Conservation (phyloP, 805 yeast genomes). For the Candida alai region DNA sequence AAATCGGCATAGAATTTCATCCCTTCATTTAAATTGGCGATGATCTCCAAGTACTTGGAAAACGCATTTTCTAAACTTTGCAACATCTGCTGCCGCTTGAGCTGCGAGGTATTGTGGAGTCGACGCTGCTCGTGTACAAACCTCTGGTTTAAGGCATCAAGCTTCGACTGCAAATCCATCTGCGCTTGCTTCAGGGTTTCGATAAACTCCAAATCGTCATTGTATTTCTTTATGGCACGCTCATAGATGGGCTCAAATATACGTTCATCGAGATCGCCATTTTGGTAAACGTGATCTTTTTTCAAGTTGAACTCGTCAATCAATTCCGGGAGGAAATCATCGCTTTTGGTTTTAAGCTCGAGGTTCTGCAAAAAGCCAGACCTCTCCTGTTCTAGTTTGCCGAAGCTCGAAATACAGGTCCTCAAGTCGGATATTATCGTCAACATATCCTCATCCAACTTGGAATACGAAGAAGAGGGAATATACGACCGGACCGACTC, state of each 20-base stretch:
- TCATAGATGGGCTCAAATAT: constrained; percentile 37
- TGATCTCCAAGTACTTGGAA: constrained; percentile 51
- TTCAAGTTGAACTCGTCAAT: constrained; percentile 41
- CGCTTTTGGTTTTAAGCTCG: constrained; percentile 42
- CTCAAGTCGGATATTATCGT: constrained; percentile 33
- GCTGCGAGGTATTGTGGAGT: constrained; percentile 19
- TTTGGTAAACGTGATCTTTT: constrained; percentile 12
- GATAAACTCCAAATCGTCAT: constrained; percentile 46
- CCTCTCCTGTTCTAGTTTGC: constrained; percentile 33
- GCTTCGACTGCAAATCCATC: constrained; percentile 30
- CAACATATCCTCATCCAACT: constrained; percentile 29
- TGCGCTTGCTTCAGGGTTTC: constrained; percentile 33
- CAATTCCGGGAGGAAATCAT: constrained; percentile 50
- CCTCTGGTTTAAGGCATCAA: constrained; percentile 29
- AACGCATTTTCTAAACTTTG: constrained; percentile 50
- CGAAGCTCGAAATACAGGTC: constrained; percentile 25
- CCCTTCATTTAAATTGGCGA: constrained; percentile 64
- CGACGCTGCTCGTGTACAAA: constrained; percentile 20
- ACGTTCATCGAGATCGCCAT: constrained; percentile 21
- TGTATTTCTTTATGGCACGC: constrained; percentile 44
- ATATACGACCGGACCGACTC: constrained; percentile 29
- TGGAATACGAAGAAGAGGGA: constrained; percentile 37
- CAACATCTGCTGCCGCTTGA: constrained; percentile 45
- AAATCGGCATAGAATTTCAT: constrained; percentile 66
- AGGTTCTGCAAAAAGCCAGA: constrained; percentile 38